phyloP scores from a whole-genome alignment of 768 basidiomycete genomes.

The Boletales sp. region DNA sequence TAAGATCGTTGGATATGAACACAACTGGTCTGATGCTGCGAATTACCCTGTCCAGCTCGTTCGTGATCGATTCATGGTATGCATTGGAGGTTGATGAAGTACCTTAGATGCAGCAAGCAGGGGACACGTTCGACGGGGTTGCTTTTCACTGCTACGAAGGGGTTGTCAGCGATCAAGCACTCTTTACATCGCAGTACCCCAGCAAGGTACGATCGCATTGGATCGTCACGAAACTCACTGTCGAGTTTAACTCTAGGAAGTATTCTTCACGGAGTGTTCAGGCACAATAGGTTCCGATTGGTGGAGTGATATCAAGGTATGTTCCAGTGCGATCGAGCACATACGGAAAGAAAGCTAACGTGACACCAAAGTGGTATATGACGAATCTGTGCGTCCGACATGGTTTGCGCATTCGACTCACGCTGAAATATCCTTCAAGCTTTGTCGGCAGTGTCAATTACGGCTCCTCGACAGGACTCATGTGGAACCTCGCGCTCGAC shows the following conservation, averaged over 20 bases:
- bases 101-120: conserved; percentile 51
- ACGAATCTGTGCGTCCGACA: conserved; percentile 49
- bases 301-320: conserved; percentile 78
- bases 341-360: conserved; percentile 7
- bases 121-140: conserved; percentile 57
- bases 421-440: conserved; percentile 10
- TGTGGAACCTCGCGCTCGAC: conserved; percentile 77
- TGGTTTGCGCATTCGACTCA: conserved; percentile 24
- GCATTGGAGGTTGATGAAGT: neutral
- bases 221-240: neutral
- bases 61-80: conserved; percentile 8
- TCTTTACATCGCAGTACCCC: conserved; percentile 54
- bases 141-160: conserved; percentile 74
- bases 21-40: conserved; percentile 70
- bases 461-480: conserved; percentile 44
- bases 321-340: neutral
- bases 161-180: conserved; percentile 47
- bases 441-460: conserved; percentile 39
- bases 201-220: conserved; percentile 35
- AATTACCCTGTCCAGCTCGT: conserved; percentile 59
- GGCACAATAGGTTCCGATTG: conserved; percentile 67
- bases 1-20: conserved; percentile 66
- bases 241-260: conserved; percentile 23
- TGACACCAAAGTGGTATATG: conserved; percentile 56
- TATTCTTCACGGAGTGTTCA: conserved; percentile 59